phyloP scores from a whole-genome alignment of 2,329 filamentous ascomycete genomes.

The Botrytis tulipae region DNA sequence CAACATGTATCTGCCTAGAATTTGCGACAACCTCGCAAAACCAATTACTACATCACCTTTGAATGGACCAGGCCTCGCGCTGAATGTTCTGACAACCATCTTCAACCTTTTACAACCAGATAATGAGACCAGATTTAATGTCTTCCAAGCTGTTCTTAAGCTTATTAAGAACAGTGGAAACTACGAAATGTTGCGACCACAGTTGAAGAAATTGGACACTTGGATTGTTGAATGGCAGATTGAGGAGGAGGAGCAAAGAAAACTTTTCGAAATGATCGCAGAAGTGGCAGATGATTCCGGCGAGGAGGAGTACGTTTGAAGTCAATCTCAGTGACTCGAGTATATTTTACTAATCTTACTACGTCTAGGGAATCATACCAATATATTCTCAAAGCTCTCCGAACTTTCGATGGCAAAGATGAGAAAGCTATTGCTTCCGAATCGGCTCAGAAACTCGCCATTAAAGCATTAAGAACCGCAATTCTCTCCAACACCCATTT shows the following conservation, averaged over 20 bases:
- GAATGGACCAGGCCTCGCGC: constrained; percentile 80
- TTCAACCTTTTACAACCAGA: constrained; percentile 86
- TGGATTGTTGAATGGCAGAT: constrained; percentile 86
- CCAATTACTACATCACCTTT: constrained; percentile 82
- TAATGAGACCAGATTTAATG: constrained; percentile 81
- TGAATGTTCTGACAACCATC: constrained; percentile 88
- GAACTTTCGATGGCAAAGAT: constrained; percentile 57
- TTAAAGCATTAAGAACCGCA: constrained; percentile 65
- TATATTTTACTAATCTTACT: constrained; percentile 20
- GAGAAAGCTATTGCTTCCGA: constrained; percentile 56
- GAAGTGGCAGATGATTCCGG: constrained; percentile 77
- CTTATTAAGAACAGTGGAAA: constrained; percentile 73
- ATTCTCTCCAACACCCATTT: constrained; percentile 64
- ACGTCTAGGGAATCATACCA: constrained; percentile 59
- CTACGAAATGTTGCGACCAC: constrained; percentile 80
- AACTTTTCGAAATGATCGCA: constrained; percentile 78
- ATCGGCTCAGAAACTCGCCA: constrained; percentile 61
- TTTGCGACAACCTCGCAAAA: constrained; percentile 86
- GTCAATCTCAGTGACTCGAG: background rate
- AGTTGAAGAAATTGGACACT: constrained; percentile 75
- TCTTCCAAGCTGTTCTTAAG: constrained; percentile 83
- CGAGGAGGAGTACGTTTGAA: constrained; percentile 65
- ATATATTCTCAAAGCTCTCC: constrained; percentile 62
- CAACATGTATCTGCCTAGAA: constrained; percentile 79
- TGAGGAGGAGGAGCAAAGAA: constrained; percentile 77